phyloP scores from a whole-genome alignment of 192 early-diverging fungal species.

The Lobosporangium transversale region DNA sequence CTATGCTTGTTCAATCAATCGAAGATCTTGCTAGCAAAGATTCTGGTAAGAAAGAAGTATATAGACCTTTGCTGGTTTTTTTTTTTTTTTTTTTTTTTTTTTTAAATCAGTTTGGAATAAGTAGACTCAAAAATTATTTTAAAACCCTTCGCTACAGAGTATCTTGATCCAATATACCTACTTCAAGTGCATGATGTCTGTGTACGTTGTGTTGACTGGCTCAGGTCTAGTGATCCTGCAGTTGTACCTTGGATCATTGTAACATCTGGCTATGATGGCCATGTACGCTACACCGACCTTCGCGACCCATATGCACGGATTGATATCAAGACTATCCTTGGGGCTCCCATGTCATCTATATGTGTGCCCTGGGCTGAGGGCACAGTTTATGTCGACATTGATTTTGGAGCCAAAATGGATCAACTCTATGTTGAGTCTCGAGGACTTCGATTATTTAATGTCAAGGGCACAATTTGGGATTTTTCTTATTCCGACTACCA shows the following conservation, averaged over 20 bases:
- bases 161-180: constrained; percentile 33
- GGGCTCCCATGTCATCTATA: constrained; percentile 15
- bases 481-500: constrained; percentile 41
- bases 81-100: too few relatives aligned
- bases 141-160: constrained; percentile 31
- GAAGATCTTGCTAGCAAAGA: constrained; percentile 35
- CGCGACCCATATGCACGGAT: constrained; percentile 17
- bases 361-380: constrained; percentile 40
- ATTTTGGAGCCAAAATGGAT: constrained; percentile 33
- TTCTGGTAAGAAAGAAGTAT: constrained; percentile 24
- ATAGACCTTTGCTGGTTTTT: too few relatives aligned
- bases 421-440: constrained; percentile 34
- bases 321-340: constrained; percentile 34
- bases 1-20: constrained; percentile 30
- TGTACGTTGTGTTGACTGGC: constrained; percentile 35
- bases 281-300: constrained; percentile 26
- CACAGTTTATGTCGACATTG: constrained; percentile 27
- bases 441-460: constrained; percentile 30
- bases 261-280: constrained; percentile 44
- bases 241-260: constrained; percentile 25
- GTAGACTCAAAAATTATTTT: neutral
- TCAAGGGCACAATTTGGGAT: constrained; percentile 48
- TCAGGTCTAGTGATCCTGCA: constrained; percentile 14
- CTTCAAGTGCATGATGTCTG: constrained; percentile 49
- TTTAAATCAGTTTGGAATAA: too few relatives aligned